Base-by-base conservation (phyloP, 1,284 basidiomycete species). In the Porogramme epimiltina region DNA sequence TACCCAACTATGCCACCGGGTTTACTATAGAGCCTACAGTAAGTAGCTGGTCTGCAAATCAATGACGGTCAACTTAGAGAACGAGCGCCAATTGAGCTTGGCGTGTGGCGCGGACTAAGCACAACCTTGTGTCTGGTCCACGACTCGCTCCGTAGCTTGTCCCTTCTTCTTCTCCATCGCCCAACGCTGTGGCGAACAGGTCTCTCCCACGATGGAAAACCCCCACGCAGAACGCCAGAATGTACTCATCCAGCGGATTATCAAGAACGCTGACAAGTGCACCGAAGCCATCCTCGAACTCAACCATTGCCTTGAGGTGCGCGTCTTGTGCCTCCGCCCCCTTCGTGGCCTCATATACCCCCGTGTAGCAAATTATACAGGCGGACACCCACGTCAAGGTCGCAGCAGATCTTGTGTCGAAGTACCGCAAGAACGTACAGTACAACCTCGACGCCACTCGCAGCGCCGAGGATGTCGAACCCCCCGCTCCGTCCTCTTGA, bases 221-320 rank as follows among this genome's bases (percentile, higher is more conserved):
- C 92, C 90, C 23, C 91, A 96, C 66, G 91, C 93, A 55, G 92
- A 95, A 70, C 80, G 91, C 54, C 94, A 97, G 68, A 91, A 90
- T 28, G 84, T 94, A 34, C 79, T 96, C 28, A 78, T 96, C 3
- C 92, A 95, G 63, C 82, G 94, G 24, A 95, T 97, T 59, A 77
- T 94, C 36, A 95, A 94, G 72, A 96, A 93, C 62, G 84, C 90
- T 89, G 86, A 85, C 33, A 89, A 89, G 68, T 90, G 88, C 65
- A 89, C 88, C 15, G 89, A 91, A 66, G 83, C 83, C 69, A 80
- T 91, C 44, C 68, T 84, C n/a, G 91, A 94, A 64, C 76, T 94
- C 49, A 91, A 92, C 64, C 84, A 87, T 55, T 89, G 85, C 55
- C 71, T 92, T 53, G 84, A 89, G 73, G 88, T 87, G 51, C 36